Base-by-base conservation (phyloP, 768 basidiomycete genomes). In the Leucocoprinus leucothites region DNA sequence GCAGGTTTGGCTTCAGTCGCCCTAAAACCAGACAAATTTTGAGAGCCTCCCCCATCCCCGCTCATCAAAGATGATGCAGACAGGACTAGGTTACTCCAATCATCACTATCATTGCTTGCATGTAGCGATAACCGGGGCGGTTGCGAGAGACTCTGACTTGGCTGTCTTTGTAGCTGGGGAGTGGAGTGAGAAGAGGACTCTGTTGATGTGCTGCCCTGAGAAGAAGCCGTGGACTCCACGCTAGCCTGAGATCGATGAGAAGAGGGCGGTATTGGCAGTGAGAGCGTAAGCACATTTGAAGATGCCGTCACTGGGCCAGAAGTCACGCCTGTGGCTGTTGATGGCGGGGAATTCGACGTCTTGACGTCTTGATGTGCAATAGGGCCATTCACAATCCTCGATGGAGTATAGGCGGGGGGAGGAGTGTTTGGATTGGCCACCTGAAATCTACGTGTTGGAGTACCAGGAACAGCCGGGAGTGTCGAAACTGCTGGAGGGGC, bases 91-190 rank as follows among this genome's bases (percentile, higher is more conserved):
- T 80, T 75, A 9, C 79, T 74, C 85, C 84, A 85, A 40, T 54
- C 53, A 24, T 54, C 53, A 41, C 53, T 54, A 22, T 40, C 53
- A 28, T 40, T 26, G 24, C 45, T 54, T 14, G 53, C 38, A 31
- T 54, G 53, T 26, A 54, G 69, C 3, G 82, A 84, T 26, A 86
- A 61, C 13, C 84, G 77, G 9, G 84, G 84, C 0, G 84, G 79
- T 24, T 14, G n/a, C 21, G 53, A 47, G 2, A 47, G 36, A 26
- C 36, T 38, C 14, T 16, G 35, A 8, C 18, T 40, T 25, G 11
- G 45, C 16, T 31, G 28, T 21, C 41, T 25, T 26, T 44, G 51
- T 5, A 34, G 28, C 18, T 52, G 69, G 69, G 48, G 56, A 36
- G 45, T 50, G 56, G 56, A 57, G 18, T 43, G 56, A 18, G 55